Evolutionary conservation across 768 basidiomycete genomes (phyloP).

Genomic region (Rhizopogon vinicolor): DNA sequence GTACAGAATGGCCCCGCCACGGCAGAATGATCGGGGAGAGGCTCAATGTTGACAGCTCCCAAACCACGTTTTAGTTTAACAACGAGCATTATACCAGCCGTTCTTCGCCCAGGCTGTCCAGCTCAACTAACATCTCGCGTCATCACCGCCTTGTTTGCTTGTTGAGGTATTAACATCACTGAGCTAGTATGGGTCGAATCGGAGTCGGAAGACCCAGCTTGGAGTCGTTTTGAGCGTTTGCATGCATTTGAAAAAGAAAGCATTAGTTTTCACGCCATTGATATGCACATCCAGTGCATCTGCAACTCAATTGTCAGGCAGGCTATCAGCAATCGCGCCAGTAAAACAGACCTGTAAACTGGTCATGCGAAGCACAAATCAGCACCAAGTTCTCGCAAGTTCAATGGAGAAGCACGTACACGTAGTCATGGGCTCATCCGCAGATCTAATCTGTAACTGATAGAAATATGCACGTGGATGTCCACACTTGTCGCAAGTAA

Average conservation of each 20-base stretch:
- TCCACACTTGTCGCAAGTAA: conserved; percentile 56
- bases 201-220: too few relatives aligned
- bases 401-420: conserved; percentile 23
- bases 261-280: conserved; percentile 66
- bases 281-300: conserved; percentile 59
- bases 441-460: conserved; percentile 93
- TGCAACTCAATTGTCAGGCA: conserved; percentile 18
- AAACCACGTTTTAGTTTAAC: too few relatives aligned
- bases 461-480: conserved; percentile 86
- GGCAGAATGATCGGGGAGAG: not conserved
- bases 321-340: not conserved
- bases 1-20: not conserved
- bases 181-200: too few relatives aligned
- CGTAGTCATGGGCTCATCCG: conserved; percentile 85
- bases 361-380: not conserved
- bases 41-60: not conserved
- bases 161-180: too few relatives aligned
- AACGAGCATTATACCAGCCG: too few relatives aligned
- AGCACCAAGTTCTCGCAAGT: not conserved
- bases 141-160: too few relatives aligned
- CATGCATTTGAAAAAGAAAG: not conserved
- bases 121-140: too few relatives aligned
- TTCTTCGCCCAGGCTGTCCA: too few relatives aligned
- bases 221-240: not conserved
- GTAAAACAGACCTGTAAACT: not conserved